Evolutionary conservation across 768 basidiomycete species (phyloP), one percentile per base, ranked within the genome.

Genomic region (Trametes sanguinea): DNA sequence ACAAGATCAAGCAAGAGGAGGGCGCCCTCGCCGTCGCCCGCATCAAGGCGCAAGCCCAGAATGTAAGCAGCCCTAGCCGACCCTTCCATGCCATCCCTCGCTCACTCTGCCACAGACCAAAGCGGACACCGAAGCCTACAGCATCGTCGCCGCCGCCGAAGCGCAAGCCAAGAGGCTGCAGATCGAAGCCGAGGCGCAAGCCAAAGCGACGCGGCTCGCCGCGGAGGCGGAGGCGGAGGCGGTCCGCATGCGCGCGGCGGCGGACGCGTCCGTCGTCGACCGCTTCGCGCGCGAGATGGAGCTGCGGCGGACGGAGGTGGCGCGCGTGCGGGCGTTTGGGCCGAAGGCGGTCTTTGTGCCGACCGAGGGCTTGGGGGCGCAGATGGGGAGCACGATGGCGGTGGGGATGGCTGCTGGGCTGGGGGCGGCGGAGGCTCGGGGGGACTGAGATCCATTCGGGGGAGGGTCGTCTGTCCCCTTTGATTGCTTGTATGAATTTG

Each of bases 1-100:
- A 93, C 76, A 88, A 88, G 72, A 87, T 92, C 68, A 93, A 92
- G 75, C 87, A 90, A 67, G 89, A 93, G 72, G 85, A 94, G 73
- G 92, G 91, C 66, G 80, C 87, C 14, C 80, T 93, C 51, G 77
- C 86, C 9, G 92, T 93, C 10, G 86, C 90, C 16, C 84, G 82
- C 46, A 90, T 93, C 76, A 89, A 86, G 68, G 89, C 88, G 1
- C 81, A 89, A 71, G 64, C 84, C 5, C 83, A 79, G 46, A 81
- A 81, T 58, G 81, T 83, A 64, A 50, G 77, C 72, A 0, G 33
- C 30, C 9, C 30, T 40, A 4, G 4, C 14, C 51, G 13, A n/a
- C 22, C 11, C 54, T 44, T 3, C 29, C 37, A 6, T 44, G 6
- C 29, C 22, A 6, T 30, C 9, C 2, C 47, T 30, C 4, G 30